Base-by-base conservation (phyloP, 2,329 filamentous ascomycete species). In the Onygena corvina region DNA sequence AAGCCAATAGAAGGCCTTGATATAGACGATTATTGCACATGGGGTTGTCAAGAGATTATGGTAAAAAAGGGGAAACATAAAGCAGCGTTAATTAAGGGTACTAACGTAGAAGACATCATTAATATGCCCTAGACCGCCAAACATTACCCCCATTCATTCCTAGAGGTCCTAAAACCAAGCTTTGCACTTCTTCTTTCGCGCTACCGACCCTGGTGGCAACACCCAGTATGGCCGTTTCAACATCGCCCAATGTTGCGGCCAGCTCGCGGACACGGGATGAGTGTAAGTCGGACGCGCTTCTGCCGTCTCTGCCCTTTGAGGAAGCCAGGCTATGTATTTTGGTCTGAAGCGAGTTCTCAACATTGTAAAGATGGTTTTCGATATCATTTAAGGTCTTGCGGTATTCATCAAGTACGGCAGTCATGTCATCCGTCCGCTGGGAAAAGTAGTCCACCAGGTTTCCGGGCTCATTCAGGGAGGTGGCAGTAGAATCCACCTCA, bases 391-490 rank as follows among this genome's bases (percentile, higher is more conserved):
- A 64, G 53, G 78, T 79, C 40, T 68, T 67, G 58, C 76, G 74
- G 58, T 81, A 81, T 52, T 68, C 73, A 35, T 70, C 69, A 48
- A 82, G 71, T 47, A 77, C 77, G 14, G 69, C 64, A 12, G 71
- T 68, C 71, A 84, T 79, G 54, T 81, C 79, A 54, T 81, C 77
- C 1, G 77, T 73, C 16, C 79, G 74, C 50, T 70, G 71, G 9
- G 76, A 80, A 61, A 84, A 83, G 61, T 80, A 80, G 51, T 75
- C 71, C 47, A 83, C 77, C 21, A 84, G 65, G 56, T 80, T 80
- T 46, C 74, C 70, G 3, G 76, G 76, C 30, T 74, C 72, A 35
- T 75, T 73, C 21, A 71, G 71, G 40, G 72, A 70, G 6, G 65
- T 60, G 48, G 68, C 67, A 35, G 68, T 64, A 18, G 65, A 57